A percentile compares a stretch with the other conserved stretches of the same genome.
Conservation (phyloP, 2,329 filamentous ascomycete species). For the Scytalidium sp. region DNA sequence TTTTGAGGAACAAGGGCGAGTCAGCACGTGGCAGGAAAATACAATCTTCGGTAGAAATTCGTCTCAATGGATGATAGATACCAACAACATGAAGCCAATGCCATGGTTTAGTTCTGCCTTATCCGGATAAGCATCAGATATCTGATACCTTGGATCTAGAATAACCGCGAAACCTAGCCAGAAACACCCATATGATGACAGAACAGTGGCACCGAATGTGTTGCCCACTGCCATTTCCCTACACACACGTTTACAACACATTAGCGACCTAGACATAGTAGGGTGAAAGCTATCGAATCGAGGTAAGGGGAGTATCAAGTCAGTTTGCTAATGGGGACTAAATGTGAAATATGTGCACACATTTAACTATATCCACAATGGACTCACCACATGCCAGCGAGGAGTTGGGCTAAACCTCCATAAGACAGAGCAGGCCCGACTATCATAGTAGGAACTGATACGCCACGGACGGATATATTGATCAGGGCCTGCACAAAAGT, state of each 20-base stretch:
- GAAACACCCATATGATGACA: constrained; percentile 82
- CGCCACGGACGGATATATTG: constrained; percentile 64
- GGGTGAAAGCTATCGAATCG: too few species aligned
- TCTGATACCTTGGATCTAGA: constrained; percentile 63
- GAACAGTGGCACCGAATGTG: constrained; percentile 78
- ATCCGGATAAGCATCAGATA: too few species aligned
- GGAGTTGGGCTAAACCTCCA: constrained; percentile 74
- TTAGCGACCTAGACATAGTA: too few species aligned
- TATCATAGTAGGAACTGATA: constrained; percentile 62
- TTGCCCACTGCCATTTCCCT: constrained; percentile 89
- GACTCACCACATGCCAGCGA: constrained; percentile 81
- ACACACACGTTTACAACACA: too few species aligned
- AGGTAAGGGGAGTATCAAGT: too few species aligned
- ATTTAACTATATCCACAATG: neutral
- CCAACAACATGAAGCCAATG: too few species aligned
- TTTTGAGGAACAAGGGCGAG: too few species aligned
- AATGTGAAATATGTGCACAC: neutral
- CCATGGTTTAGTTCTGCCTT: too few species aligned
- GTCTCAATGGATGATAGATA: too few species aligned
- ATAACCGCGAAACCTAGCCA: constrained; percentile 76
- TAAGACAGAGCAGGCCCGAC: constrained; percentile 70
- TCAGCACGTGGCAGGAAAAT: too few species aligned
- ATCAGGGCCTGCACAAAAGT: constrained; percentile 76
- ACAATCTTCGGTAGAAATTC: too few species aligned
- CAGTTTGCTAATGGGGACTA: constrained; percentile 4